Base-by-base conservation (phyloP, 352 stramenopile species). In the Hyaloperonospora brassicae region DNA sequence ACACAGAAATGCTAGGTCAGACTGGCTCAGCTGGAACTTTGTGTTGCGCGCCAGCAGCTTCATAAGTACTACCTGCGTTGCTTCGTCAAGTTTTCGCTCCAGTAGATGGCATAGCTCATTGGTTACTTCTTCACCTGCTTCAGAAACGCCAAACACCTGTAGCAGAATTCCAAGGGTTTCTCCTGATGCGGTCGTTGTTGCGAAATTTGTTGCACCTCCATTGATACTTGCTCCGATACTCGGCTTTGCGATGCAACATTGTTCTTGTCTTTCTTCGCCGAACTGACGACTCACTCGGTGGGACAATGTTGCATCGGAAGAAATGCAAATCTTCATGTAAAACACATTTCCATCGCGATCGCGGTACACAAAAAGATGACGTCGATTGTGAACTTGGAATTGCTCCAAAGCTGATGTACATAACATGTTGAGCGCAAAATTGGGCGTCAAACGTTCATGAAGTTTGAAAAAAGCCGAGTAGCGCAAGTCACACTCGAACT, bases 341-440 rank as follows among this genome's bases (percentile, higher is more conserved):
- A 93, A 95, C 17, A 93, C 85, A 44, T 93, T 79, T 2, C 85
- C 83, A 21, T 82, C 76, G 4, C 81, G 79, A 60, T 95, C 83
- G 13, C 82, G 70, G 47, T 95, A 95, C 9, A 95, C 85, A 59
- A 95, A 95, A 25, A 90, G 79, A 30, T 95, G 78, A 1, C 79
- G 78, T 3, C 85, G 76, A 59, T 95, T 95, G 68, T 93, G 84
- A 30, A 95, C 85, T 73, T 95, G 81, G 45, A 95, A 95, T 49
- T 91, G 85, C 58, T 95, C 83, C 12, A 95, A 59, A 30, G 85
- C 85, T 52, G 84, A 89, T 13, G 81, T 89, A 25, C 79, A 92
- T 12, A 95, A 39, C 57, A 84, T 86, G 14, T 86, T 93, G 5
- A 95, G 76, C 11, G 83, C 79, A 47, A 93, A 82, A 30, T 72